phyloP scores from a whole-genome alignment of 2,329 filamentous ascomycete genomes.

The Beauveria varroae region DNA sequence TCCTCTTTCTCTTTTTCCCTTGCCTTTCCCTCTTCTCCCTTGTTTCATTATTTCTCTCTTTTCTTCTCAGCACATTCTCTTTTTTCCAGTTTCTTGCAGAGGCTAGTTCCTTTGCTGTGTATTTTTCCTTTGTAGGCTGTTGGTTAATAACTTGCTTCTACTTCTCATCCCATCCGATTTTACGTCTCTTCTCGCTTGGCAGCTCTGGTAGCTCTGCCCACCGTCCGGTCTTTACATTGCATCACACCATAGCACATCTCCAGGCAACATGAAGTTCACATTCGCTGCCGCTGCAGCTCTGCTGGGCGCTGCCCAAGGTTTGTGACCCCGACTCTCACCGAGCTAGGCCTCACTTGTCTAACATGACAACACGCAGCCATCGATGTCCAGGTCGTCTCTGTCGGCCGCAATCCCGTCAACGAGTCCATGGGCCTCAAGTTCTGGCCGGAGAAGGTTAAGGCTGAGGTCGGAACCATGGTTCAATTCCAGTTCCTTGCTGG shows the following conservation, averaged over 20 bases:
- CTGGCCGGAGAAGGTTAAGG: constrained; percentile 58
- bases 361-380: constrained; percentile 19
- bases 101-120: constrained; percentile 21
- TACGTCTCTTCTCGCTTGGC: constrained; percentile 14
- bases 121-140: constrained; percentile 12
- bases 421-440: constrained; percentile 47
- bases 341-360: neutral
- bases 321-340: constrained; percentile 6
- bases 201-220: constrained; percentile 19
- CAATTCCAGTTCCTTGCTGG: constrained; percentile 59
- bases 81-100: constrained; percentile 22
- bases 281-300: constrained; percentile 40
- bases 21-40: constrained; percentile 18
- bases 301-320: constrained; percentile 40
- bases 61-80: constrained; percentile 20
- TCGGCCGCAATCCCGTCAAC: constrained; percentile 45
- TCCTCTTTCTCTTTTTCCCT: constrained; percentile 16
- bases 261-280: constrained; percentile 45
- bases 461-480: constrained; percentile 53
- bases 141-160: constrained; percentile 17
- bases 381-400: constrained; percentile 56
- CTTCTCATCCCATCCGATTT: constrained; percentile 12
- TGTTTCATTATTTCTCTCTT: constrained; percentile 20
- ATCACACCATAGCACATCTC: constrained; percentile 6
- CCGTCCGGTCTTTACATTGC: constrained; percentile 21